Evolutionary conservation across 2,329 filamentous ascomycete species (phyloP).

Genomic region (Colletotrichum viniferum): DNA sequence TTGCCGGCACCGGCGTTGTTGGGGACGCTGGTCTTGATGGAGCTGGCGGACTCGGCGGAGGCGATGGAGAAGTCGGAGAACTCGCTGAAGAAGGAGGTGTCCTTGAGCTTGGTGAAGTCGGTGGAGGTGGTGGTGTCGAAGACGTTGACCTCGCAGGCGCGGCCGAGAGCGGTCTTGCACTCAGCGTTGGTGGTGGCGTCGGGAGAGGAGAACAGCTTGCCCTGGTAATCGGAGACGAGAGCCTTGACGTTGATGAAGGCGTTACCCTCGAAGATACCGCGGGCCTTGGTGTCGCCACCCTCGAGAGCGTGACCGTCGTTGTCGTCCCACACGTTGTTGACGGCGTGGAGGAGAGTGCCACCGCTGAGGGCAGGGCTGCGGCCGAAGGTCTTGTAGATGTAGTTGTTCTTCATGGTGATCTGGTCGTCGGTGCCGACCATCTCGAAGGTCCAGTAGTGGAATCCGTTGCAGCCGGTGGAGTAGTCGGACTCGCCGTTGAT

Average conservation of each 20-base stretch:
- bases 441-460: constrained; percentile 14
- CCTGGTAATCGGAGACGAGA: constrained; percentile 25
- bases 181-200: constrained; percentile 13
- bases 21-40: constrained; percentile 16
- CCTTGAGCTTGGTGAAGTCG: not conserved
- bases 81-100: not conserved
- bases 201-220: constrained; percentile 28
- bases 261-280: constrained; percentile 30
- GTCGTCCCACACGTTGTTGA: constrained; percentile 32
- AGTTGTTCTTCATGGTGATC: constrained; percentile 24
- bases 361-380: constrained; percentile 30
- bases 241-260: constrained; percentile 27
- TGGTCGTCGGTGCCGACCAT: constrained; percentile 5
- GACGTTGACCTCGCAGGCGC: constrained; percentile 12
- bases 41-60: not conserved
- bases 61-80: constrained; percentile 3
- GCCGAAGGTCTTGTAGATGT: constrained; percentile 27
- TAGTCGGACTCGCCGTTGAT: constrained; percentile 7
- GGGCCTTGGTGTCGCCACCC: constrained; percentile 24
- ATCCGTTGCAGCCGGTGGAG: constrained; percentile 13
- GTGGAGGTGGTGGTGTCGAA: constrained; percentile 1
- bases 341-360: constrained; percentile 31
- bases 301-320: constrained; percentile 31
- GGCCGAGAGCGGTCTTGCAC: constrained; percentile 16
- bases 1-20: constrained; percentile 11